Base-by-base conservation (phyloP, 331 rosid species). In the Malus hybrid region DNA sequence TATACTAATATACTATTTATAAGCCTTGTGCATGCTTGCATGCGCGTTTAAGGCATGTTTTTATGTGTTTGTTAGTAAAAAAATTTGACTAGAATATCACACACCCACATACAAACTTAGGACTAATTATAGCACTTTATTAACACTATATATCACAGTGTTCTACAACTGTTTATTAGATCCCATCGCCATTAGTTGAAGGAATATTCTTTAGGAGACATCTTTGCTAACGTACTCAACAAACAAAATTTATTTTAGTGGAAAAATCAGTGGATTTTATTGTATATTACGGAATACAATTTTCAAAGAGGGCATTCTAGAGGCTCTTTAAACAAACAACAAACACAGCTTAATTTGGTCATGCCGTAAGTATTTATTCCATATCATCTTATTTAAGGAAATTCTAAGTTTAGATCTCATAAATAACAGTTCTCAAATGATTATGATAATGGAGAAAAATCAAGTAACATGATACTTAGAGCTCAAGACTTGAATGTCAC, bases 31-130 rank as follows among this genome's bases (percentile, higher is more conserved):
- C 91, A 88, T 89, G 88, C 93, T 82, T 80, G 96, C 97, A 90
- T 85, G 96, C 96, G 96, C 82, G 82, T 77, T 89, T 73, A 85
- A 79, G 81, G 50, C 90, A 88, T 87, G 88, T 80, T 84, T 92
- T 82, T 81, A 85, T 80, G 93, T 84, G 87, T 83, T 84, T 78
- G 74, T 79, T 80, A 81, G 77, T 79, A 2, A 6, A 32, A 53
- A 30, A 2, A 19, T 19, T 20, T 55, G 46, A 56, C 15, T 58
- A 60, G 42, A 72, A 36, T 34, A 61, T 26, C 29, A 15, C 44
- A 39, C 65, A 61, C 56, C 64, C 76, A 72, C 48, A 57, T 33
- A 22, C 53, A 36, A 7, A 57, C 46, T 34, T 60, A 29, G 39
- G 36, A 16, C 68, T 63, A 30, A 30, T 15, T 15, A 30, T 62